Conservation (phyloP, 495 filamentous ascomycete genomes). For the Saxispiralis lemnorum region DNA sequence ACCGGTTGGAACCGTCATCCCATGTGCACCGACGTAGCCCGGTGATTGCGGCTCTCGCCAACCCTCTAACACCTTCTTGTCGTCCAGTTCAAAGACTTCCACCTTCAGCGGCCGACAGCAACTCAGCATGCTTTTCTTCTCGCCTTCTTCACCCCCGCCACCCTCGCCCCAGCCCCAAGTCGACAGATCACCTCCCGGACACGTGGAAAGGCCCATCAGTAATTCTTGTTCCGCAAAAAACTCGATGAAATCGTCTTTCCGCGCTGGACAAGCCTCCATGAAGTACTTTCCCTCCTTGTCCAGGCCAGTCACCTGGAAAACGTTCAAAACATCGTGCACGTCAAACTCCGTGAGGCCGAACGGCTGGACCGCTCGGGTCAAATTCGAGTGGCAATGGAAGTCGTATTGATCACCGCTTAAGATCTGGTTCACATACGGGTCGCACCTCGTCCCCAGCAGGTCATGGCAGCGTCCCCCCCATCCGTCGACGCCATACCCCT, state of each 20-base stretch:
- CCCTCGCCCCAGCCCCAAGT: constrained; percentile 59
- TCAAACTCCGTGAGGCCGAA: constrained; percentile 52
- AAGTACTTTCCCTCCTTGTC: constrained; percentile 57
- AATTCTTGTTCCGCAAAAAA: constrained; percentile 64
- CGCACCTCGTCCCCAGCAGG: constrained; percentile 58
- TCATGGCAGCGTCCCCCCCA: constrained; percentile 48
- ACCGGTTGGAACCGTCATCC: constrained; percentile 32
- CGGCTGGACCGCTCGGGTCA: constrained; percentile 50
- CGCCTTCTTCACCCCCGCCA: constrained; percentile 44
- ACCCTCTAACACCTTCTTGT: constrained; percentile 33
- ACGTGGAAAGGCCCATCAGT: constrained; percentile 52
- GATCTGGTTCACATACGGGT: constrained; percentile 53
- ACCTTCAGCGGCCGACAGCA: constrained; percentile 57
- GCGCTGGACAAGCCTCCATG: constrained; percentile 57
- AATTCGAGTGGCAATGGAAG: constrained; percentile 68
- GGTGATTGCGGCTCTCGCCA: constrained; percentile 44
- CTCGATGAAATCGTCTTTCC: constrained; percentile 48
- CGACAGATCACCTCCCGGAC: constrained; percentile 47
- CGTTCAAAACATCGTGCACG: constrained; percentile 65
- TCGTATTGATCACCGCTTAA: constrained; percentile 54
- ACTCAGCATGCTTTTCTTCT: constrained; percentile 43
- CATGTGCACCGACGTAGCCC: constrained; percentile 49
- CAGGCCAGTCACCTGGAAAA: constrained; percentile 65
- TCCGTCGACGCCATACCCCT: constrained; percentile 28
- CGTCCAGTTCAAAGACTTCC: constrained; percentile 45